Conservation (phyloP, 2,329 filamentous ascomycete genomes). For the Blastomyces emzantsi region DNA sequence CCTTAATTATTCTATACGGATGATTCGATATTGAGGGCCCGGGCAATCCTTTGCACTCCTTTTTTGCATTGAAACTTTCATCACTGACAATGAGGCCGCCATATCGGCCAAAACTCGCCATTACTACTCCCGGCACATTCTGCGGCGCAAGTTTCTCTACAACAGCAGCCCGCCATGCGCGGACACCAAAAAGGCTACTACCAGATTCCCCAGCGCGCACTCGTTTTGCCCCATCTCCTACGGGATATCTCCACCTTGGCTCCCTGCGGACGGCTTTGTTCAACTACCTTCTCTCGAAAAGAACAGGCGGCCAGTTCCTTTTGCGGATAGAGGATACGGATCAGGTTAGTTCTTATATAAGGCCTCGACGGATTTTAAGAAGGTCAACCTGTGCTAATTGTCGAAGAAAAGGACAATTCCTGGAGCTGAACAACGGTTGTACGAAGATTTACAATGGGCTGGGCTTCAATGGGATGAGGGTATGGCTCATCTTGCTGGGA, state of each 20-base stretch:
- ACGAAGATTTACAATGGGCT: slow-evolving; percentile 76
- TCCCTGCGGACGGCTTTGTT: slow-evolving; percentile 90
- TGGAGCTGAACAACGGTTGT: slow-evolving; percentile 69
- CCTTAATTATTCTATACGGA: not conserved
- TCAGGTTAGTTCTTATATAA: slow-evolving; percentile 48
- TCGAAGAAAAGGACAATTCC: slow-evolving; percentile 66
- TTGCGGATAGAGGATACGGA: slow-evolving; percentile 93
- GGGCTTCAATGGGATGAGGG: slow-evolving; percentile 91
- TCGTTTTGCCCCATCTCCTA: slow-evolving; percentile 91
- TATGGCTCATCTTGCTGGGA: slow-evolving; percentile 24
- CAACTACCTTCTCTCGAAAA: slow-evolving; percentile 83
- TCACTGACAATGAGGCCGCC: slow-evolving; percentile 24
- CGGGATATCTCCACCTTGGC: slow-evolving; percentile 85
- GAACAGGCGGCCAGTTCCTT: slow-evolving; percentile 82
- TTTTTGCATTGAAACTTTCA: not conserved
- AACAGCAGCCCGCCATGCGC: slow-evolving; percentile 17
- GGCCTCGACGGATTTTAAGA: not conserved
- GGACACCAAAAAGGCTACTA: slow-evolving; percentile 29
- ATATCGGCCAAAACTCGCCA: slow-evolving; percentile 20
- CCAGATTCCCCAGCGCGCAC: slow-evolving; percentile 57
- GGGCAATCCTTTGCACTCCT: not conserved
- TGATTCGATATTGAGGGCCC: slow-evolving; percentile 1
- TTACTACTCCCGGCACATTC: slow-evolving; percentile 27
- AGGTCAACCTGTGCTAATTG: slow-evolving; percentile 24
- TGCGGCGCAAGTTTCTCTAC: slow-evolving; percentile 29